Conservation (phyloP, 2,329 filamentous ascomycete species). For the Didymella exigua region DNA sequence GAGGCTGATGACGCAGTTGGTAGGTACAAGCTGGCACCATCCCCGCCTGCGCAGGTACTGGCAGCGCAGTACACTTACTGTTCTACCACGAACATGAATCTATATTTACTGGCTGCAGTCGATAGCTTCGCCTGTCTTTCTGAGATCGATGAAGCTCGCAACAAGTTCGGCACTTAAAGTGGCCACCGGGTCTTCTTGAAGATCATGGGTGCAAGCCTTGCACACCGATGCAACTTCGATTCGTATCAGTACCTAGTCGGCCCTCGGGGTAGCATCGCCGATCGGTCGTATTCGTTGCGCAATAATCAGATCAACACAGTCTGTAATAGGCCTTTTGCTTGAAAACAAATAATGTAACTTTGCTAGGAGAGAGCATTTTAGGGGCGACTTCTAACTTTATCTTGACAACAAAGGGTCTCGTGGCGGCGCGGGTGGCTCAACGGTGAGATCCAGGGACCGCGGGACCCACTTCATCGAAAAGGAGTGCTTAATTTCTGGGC, state of each 20-base stretch:
- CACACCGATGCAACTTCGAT: neutral
- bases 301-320: neutral
- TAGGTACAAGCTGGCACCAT: constrained; percentile 5
- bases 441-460: constrained; percentile 17
- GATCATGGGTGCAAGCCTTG: neutral
- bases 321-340: neutral
- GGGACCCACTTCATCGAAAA: constrained; percentile 15
- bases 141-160: neutral
- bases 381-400: constrained; percentile 3
- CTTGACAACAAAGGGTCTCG: constrained; percentile 6
- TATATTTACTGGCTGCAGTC: neutral
- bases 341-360: no score
- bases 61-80: neutral
- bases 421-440: constrained; percentile 17
- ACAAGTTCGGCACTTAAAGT: neutral
- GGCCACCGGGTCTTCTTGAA: neutral
- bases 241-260: neutral
- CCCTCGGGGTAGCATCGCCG: neutral
- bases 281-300: neutral
- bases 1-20: constrained; percentile 19
- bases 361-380: constrained; percentile 5
- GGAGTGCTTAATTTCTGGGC: constrained; percentile 17
- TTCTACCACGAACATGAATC: neutral
- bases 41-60: neutral
- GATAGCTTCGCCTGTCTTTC: neutral